Conservation (phyloP, 129 eudicot species). For the Tanacetum coccineum region DNA sequence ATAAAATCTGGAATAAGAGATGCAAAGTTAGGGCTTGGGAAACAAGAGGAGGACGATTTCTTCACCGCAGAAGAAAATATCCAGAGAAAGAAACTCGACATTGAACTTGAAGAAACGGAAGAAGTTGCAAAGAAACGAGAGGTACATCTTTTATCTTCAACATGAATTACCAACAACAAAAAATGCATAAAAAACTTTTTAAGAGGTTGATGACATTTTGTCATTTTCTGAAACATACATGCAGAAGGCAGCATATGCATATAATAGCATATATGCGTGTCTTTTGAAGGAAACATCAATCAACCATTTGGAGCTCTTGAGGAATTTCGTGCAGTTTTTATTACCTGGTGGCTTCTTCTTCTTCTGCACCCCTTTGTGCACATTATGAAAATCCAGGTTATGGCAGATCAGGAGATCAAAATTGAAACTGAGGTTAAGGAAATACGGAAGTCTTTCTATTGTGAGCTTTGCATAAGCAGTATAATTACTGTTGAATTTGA, state of each 20-base stretch:
- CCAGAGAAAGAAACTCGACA: slow-evolving; percentile 85
- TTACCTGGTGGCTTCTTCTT: slow-evolving; percentile 91
- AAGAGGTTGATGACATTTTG: slow-evolving; percentile 61
- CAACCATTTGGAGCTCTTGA: slow-evolving; percentile 58
- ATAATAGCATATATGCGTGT: slow-evolving; percentile 62
- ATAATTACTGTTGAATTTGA: slow-evolving; percentile 97
- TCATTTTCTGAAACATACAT: slow-evolving; percentile 58
- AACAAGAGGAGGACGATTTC: slow-evolving; percentile 95
- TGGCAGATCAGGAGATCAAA: slow-evolving; percentile 98
- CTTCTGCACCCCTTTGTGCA: slow-evolving; percentile 99
- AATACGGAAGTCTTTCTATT: slow-evolving; percentile 77
- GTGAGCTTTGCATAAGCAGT: slow-evolving; percentile 99
- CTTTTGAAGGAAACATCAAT: slow-evolving; percentile 89
- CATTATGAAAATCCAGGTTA: slow-evolving; percentile 97
- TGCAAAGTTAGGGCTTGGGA: slow-evolving; percentile 80
- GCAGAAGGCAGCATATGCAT: slow-evolving; percentile 88
- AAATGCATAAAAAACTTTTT: slow-evolving; percentile 20
- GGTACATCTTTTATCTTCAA: slow-evolving; percentile 49
- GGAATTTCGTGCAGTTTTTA: slow-evolving; percentile 90
- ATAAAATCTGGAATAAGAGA: slow-evolving; percentile 96
- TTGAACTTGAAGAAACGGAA: slow-evolving; percentile 91
- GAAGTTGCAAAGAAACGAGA: slow-evolving; percentile 88
- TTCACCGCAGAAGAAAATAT: slow-evolving; percentile 96
- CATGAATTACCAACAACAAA: not conserved
- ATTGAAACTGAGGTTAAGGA: slow-evolving; percentile 96